Evolutionary conservation across 352 stramenopile genomes (phyloP), one percentile per base, ranked within the genome.

Genomic region (Blastocystis sp.): DNA sequence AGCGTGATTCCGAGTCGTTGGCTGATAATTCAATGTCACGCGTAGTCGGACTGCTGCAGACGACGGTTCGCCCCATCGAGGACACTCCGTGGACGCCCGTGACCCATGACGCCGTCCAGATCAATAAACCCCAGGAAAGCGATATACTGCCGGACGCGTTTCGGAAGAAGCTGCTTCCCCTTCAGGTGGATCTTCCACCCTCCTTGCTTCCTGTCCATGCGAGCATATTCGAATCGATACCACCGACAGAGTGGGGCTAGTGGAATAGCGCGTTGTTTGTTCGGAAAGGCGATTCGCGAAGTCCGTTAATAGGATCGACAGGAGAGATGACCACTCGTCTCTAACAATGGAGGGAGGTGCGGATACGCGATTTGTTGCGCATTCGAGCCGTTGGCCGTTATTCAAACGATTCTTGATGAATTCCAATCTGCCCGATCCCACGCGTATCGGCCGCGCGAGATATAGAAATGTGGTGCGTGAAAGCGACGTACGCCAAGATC

Each of bases 11-110:
- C 74, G n/a, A 29, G 74, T 85, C 41, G 4, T 16, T 69, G 26
- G n/a, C 31, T 66, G 29, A 31, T 35, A n/a, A 55, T 37, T 16
- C 10, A 31, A 21, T 39, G 1, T 69, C 21, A 67, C 60, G 31
- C 24, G 3, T 80, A 85, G 74, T 67, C 24, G 74, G 74, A 85
- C 51, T 85, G 26, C 2, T 85, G 55, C 51, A 85, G 41, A 85
- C 74, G 19, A 85, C 74, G 2, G 74, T 85, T 16, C 74, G 74
- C 29, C 74, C 74, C 19, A 85, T 85, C 61, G 74, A 85, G 21
- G 74, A 85, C 66, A 85, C 74, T 1, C 74, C 74, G 33, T 85
- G 74, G 74, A 24, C 55, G 55, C 74, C 74, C 6, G 74, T 85
- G 0, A 33, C 33, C n/a, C 66, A 35, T 29, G 39, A 63, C 12